Conservation (phyloP, 2,329 filamentous ascomycete species). For the Colletotrichum melonis region DNA sequence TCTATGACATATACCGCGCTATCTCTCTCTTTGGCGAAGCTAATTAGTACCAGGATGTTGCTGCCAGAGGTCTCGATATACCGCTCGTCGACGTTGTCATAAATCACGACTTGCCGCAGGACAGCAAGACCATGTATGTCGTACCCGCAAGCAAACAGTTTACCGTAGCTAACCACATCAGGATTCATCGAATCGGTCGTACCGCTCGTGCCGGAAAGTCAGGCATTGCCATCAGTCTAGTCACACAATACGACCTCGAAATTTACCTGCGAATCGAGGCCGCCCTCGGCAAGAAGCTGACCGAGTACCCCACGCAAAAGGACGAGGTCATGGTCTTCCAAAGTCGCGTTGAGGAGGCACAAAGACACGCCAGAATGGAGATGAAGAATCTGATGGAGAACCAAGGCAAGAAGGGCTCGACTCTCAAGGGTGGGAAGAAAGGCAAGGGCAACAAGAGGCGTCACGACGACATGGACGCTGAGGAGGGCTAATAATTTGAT, state of each 20-base stretch:
- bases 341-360: constrained; percentile 83
- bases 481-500: constrained; percentile 69
- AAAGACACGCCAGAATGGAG: constrained; percentile 80
- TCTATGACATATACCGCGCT: not conserved
- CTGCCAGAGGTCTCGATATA: constrained; percentile 91
- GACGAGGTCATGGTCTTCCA: constrained; percentile 89
- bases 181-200: constrained; percentile 85
- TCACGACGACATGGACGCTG: constrained; percentile 76
- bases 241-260: constrained; percentile 90
- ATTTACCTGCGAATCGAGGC: constrained; percentile 85
- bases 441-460: constrained; percentile 54
- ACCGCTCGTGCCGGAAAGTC: constrained; percentile 89
- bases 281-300: constrained; percentile 81
- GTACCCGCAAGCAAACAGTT: not conserved
- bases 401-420: constrained; percentile 65
- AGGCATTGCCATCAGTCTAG: constrained; percentile 82
- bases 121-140: constrained; percentile 81
- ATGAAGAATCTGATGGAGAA: constrained; percentile 85
- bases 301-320: constrained; percentile 76
- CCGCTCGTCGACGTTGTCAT: constrained; percentile 89
- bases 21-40: not conserved
- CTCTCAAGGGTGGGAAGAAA: constrained; percentile 52
- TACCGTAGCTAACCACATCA: not conserved
- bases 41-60: constrained; percentile 71
- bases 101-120: constrained; percentile 86